phyloP scores from a whole-genome alignment of 331 rosid genomes.

The Pyracantha coccinea region DNA sequence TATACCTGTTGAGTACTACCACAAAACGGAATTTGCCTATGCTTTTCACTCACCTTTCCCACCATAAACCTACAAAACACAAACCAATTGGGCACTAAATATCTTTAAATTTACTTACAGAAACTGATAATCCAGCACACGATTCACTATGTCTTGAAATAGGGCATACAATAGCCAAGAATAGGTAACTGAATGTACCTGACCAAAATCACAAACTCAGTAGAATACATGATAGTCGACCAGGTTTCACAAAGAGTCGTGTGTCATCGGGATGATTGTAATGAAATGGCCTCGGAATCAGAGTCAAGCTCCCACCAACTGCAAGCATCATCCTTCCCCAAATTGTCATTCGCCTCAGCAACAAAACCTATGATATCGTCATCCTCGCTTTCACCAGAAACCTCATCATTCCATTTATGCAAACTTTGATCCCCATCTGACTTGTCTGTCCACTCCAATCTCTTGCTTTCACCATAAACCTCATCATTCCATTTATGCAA shows the following conservation, averaged over 20 bases:
- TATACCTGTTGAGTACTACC: too few species aligned
- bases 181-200: too few species aligned
- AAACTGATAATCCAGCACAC: too few species aligned
- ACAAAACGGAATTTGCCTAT: too few species aligned
- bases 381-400: background rate
- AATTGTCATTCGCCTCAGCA: background rate
- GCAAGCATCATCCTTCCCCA: conserved; percentile 1
- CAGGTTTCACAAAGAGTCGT: background rate
- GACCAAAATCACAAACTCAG: background rate
- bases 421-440: conserved; percentile 15
- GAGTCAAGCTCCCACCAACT: conserved; percentile 30
- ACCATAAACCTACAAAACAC: too few species aligned
- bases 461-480: background rate
- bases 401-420: background rate
- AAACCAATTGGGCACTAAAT: too few species aligned
- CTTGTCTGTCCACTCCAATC: conserved; percentile 38
- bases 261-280: background rate
- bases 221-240: background rate
- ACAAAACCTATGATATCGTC: background rate
- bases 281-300: background rate
- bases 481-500: background rate
- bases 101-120: too few species aligned
- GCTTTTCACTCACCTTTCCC: too few species aligned
- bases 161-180: too few species aligned
- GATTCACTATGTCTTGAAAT: too few species aligned